Conservation (phyloP, 345 rosid species). For the Draba incana region DNA sequence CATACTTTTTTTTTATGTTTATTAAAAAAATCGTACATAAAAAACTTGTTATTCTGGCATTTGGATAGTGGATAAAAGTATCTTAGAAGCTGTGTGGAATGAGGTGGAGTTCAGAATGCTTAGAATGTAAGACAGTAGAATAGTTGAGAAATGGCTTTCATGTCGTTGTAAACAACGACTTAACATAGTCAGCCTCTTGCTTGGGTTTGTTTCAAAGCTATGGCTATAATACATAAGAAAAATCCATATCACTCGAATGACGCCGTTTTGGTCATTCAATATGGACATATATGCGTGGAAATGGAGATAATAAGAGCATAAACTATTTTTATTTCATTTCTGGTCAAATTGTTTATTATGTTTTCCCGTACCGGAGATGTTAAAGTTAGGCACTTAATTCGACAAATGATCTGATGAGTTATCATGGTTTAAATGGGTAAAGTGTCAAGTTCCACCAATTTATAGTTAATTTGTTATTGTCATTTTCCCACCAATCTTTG, state of each 20-base stretch:
- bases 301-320: slow-evolving; percentile 10
- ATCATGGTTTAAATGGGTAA: slow-evolving; percentile 24
- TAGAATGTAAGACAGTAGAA: slow-evolving; percentile 35
- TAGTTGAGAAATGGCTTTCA: slow-evolving; percentile 47
- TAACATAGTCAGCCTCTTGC: slow-evolving; percentile 34
- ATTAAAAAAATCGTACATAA: neutral
- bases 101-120: slow-evolving; percentile 37
- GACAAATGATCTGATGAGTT: slow-evolving; percentile 21
- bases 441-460: slow-evolving; percentile 25
- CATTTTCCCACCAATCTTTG: slow-evolving; percentile 34
- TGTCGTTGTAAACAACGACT: slow-evolving; percentile 38
- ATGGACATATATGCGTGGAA: too few relatives aligned
- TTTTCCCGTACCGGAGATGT: slow-evolving; percentile 13
- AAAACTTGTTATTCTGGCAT: neutral
- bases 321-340: neutral
- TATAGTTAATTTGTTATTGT: slow-evolving; percentile 38
- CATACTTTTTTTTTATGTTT: neutral
- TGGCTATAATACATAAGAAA: slow-evolving; percentile 7
- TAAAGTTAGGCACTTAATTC: slow-evolving; percentile 18
- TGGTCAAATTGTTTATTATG: slow-evolving; percentile 21
- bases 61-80: slow-evolving; percentile 30
- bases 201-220: slow-evolving; percentile 39
- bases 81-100: slow-evolving; percentile 33
- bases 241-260: slow-evolving; percentile 14
- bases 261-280: slow-evolving; percentile 1